phyloP scores from a whole-genome alignment of 257 asterid genomes.

The Ajuga chamaepitys region DNA sequence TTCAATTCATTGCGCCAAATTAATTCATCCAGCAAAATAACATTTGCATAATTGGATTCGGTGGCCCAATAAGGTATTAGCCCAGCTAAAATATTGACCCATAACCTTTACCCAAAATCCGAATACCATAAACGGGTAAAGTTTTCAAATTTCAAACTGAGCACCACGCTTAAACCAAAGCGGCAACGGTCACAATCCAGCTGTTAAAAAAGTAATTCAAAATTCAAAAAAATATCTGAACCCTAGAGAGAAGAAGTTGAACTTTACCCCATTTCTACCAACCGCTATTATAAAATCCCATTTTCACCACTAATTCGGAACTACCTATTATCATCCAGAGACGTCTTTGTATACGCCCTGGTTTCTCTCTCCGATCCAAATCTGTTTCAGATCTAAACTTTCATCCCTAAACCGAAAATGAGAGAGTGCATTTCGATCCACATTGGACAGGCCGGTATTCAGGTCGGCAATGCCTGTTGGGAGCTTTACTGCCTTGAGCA shows the following conservation, averaged over 20 bases:
- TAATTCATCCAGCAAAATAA: too few relatives aligned
- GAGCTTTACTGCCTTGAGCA: slow-evolving; percentile 70
- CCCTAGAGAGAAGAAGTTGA: slow-evolving; percentile 14
- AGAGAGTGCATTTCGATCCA: slow-evolving; percentile 69
- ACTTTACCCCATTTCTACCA: background rate
- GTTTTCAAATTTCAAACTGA: slow-evolving; percentile 23
- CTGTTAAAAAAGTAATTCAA: slow-evolving; percentile 15
- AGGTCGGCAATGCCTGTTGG: slow-evolving; percentile 67
- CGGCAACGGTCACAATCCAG: slow-evolving; percentile 31
- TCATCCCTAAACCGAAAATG: slow-evolving; percentile 27
- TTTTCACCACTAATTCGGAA: slow-evolving; percentile 10
- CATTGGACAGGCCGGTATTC: slow-evolving; percentile 67
- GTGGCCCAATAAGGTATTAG: too few relatives aligned
- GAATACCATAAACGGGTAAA: slow-evolving; percentile 7
- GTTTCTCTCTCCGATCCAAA: background rate
- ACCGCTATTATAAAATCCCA: slow-evolving; percentile 23
- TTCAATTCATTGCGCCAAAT: too few relatives aligned
- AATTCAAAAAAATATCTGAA: slow-evolving; percentile 9
- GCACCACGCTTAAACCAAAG: background rate
- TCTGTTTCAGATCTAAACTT: background rate
- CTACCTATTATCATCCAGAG: slow-evolving; percentile 21
- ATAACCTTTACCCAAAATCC: slow-evolving; percentile 8
- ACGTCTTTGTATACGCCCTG: slow-evolving; percentile 52
- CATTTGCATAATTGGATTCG: too few relatives aligned
- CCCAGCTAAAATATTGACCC: background rate